Evolutionary conservation across 805 yeast species (phyloP).

Genomic region (Brettanomyces bruxellensis): DNA sequence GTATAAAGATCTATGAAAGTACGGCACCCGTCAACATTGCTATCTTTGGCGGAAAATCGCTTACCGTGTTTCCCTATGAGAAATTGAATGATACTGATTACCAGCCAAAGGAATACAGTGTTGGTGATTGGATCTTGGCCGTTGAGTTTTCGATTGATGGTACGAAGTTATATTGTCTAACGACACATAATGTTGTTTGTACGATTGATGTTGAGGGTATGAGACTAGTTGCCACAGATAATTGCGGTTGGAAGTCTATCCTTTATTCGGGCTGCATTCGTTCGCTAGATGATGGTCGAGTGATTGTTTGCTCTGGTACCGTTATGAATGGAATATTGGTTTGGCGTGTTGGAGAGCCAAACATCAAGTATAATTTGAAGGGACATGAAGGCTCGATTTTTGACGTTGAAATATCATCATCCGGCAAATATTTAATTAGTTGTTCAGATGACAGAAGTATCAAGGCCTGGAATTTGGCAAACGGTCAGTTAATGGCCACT

Average conservation of each 20-base stretch:
- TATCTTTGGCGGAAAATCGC: constrained; percentile 68
- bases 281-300: constrained; percentile 29
- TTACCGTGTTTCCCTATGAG: constrained; percentile 31
- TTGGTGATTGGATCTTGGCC: constrained; percentile 75
- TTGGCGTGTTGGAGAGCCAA: constrained; percentile 49
- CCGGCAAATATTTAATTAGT: constrained; percentile 51
- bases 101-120: constrained; percentile 33
- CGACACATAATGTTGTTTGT: constrained; percentile 71
- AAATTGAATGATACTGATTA: constrained; percentile 17
- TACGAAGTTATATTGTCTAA: constrained; percentile 42
- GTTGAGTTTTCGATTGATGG: constrained; percentile 38
- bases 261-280: constrained; percentile 79
- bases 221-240: constrained; percentile 23
- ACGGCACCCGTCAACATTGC: constrained; percentile 22
- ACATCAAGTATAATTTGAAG: constrained; percentile 44
- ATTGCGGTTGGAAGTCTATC: constrained; percentile 67
- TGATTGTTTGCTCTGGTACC: constrained; percentile 79
- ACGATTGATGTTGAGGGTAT: constrained; percentile 20
- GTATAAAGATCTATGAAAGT: constrained; percentile 38
- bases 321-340: constrained; percentile 81
- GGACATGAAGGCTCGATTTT: constrained; percentile 92
- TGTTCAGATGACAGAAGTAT: constrained; percentile 95
- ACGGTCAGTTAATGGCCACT: constrained; percentile 54
- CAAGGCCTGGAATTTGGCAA: constrained; percentile 54
- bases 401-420: constrained; percentile 54